Conservation (phyloP, 2,329 filamentous ascomycete species). For the Sphaceloma murrayae region DNA sequence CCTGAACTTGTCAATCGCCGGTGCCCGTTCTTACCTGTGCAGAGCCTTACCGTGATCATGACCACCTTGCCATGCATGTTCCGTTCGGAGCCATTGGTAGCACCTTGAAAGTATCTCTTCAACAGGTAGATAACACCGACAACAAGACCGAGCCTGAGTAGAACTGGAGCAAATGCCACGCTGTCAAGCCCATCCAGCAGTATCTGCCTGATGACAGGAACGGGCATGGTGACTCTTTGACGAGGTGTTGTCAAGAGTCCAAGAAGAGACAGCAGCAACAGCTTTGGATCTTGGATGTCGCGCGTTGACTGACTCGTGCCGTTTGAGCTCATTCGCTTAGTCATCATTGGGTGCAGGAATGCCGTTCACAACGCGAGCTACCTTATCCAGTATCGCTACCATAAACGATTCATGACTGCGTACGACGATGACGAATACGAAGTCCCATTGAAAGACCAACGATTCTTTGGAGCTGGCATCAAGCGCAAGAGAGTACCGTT, state of each 20-base stretch:
- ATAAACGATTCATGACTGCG: conserved; percentile 42
- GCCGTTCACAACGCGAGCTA: too few relatives aligned
- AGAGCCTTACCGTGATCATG: conserved; percentile 67
- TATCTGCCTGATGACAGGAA: conserved; percentile 48
- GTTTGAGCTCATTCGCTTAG: not conserved
- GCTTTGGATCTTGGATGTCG: not conserved
- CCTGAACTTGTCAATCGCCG: conserved; percentile 37
- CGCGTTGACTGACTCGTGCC: not conserved
- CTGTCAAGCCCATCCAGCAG: conserved; percentile 46
- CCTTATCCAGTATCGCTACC: too few relatives aligned
- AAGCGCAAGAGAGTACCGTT: conserved; percentile 53
- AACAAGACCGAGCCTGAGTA: conserved; percentile 44
- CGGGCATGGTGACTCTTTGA: conserved; percentile 43
- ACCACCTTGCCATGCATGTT: conserved; percentile 90
- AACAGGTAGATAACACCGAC: conserved; percentile 45
- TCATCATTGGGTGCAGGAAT: not conserved
- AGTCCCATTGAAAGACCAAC: conserved; percentile 49
- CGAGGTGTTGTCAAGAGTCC: too few relatives aligned
- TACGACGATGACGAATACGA: conserved; percentile 46
- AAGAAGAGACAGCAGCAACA: too few relatives aligned
- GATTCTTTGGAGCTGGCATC: conserved; percentile 53
- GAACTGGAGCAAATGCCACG: conserved; percentile 29
- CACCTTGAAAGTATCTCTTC: conserved; percentile 72
- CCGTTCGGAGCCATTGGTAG: conserved; percentile 63
- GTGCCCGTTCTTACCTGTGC: conserved; percentile 18